Percentiles rank a stretch among this genome's conserved stretches.
These are phyloP conservation scores for Pseudopithomyces chartarum DNA, from an alignment of 2,329 filamentous ascomycete species.

Conservation along the genomic window DNA sequence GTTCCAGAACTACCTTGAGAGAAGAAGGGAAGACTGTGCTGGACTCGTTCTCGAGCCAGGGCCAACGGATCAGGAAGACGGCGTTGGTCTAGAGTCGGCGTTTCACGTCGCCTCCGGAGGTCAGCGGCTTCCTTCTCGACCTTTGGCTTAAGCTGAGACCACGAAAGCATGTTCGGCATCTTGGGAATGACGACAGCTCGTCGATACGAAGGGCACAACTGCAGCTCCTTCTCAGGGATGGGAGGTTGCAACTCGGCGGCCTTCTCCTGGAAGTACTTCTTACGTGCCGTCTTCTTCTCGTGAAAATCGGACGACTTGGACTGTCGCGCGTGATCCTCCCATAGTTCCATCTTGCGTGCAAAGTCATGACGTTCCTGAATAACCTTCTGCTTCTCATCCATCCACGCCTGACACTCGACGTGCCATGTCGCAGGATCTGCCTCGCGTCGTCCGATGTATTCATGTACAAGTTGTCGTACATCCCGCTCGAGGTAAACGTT, in stretches of 20 bases:
- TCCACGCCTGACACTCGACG: constrained; percentile 27
- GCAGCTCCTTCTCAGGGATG: constrained; percentile 39
- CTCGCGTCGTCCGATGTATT: constrained; percentile 24
- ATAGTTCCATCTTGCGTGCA: constrained; percentile 44
- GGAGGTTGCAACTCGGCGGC: constrained; percentile 45
- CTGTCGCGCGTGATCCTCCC: constrained; percentile 40
- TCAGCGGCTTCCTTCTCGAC: constrained; percentile 40
- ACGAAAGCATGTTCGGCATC: constrained; percentile 42
- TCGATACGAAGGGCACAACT: constrained; percentile 46
- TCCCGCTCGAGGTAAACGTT: constrained; percentile 39
- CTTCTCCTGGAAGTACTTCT: constrained; percentile 43
- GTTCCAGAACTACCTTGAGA: background rate
- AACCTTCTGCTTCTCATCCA: constrained; percentile 26
- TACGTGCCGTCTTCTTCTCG: constrained; percentile 40
- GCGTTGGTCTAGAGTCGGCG: background rate
- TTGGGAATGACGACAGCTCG: constrained; percentile 47
- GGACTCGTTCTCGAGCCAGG: background rate
- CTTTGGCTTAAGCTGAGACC: constrained; percentile 43
- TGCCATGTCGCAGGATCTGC: constrained; percentile 23
- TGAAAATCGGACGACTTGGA: constrained; percentile 36
- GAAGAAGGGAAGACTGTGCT: background rate
- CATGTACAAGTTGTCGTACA: constrained; percentile 32
- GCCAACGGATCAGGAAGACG: background rate
- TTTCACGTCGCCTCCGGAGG: constrained; percentile 6
- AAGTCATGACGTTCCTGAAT: constrained; percentile 39